Base-by-base conservation (phyloP, 1,139 yeast genomes). In the Nakaseomyces bracarensis region DNA sequence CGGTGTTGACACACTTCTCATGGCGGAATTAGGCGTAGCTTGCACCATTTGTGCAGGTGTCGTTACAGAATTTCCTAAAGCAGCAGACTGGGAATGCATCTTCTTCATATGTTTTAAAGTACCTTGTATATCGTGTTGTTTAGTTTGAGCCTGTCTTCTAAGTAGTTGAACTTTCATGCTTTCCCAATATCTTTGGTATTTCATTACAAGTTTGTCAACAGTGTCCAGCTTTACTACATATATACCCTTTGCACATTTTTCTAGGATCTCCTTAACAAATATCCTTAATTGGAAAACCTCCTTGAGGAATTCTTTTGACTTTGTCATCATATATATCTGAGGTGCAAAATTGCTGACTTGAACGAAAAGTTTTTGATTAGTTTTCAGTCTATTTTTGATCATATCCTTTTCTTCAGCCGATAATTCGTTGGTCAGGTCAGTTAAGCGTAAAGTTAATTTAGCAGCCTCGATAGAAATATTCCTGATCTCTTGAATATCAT, bases 281-380 rank as follows among this genome's bases (percentile, higher is more conserved):
- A 75, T 70, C 60, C 82, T 79, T 72, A 82, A 77, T 56, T 82
- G 87, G 45, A 84, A 71, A 49, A 84, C 69, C 46, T 82, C 71
- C 54, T 75, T 75, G 0, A 93, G 81, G 2, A 83, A 86, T 41
- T 77, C 84, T 25, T 69, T 70, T 54, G 79, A 82, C 52, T 79
- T 73, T 1, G 87, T 79, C 44, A 83, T 68, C 48, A 79, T 71
- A 56, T 72, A 83, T 54, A 81, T 82, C 56, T 82, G 77, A 29
- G 89, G 83, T 38, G 82, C 75, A 34, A 83, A 68, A 46, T 78
- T 77, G 55, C 83, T 93, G 19, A 81, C 79, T 49, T 77, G 71
- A 40, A 75, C 67, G 57, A 75, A 77, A 50, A 78, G 73, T 47
- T 77, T 82, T n/a, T 77, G 69, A 40, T 78, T 71, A 30, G 69